Base-by-base conservation (phyloP, 2,329 filamentous ascomycete species). In the Simplicillium aogashimaense region DNA sequence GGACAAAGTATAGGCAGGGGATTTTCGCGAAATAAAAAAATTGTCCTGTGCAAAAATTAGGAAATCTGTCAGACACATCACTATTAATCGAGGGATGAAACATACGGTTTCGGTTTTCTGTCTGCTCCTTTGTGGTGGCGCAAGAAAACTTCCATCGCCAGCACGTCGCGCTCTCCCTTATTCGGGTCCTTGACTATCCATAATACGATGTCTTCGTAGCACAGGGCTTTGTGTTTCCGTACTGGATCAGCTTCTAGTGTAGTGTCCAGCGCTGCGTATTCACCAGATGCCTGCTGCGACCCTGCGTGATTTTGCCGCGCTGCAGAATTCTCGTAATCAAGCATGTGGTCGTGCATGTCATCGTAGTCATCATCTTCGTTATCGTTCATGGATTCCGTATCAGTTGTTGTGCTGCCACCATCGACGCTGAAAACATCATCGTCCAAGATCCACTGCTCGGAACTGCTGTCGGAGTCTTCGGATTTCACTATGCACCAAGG, bases 61-160 rank as follows among this genome's bases (percentile, higher is more conserved):
- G 8, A 39, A 29, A 3, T 17, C 3, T 10, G 15, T 11, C 2
- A 20, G 12, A 34, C 20, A 25, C 20, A 25, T 32, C 5, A 36
- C 18, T 28, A 35, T 32, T 36, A 14, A 20, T 25, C 29, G 13
- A 31, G 16, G 11, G 15, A 17, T 16, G 35, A n/a, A 33, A 25
- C 20, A 14, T 37, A 43, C 35, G 35, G 41, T 30, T 43, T 43
- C 14, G 38, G 41, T 35, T 43, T 43, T 3, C 29, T 43, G 16
- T 43, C 41, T 29, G 34, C 35, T n/a, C 41, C 41, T 43, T 43
- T 43, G 35, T 43, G 29, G 20, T 43, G 18, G 9, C 25, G 30
- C 25, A 43, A 43, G 34, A 43, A 25, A n/a, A 43, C 41, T 38
- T 43, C 41, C 30, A 43, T 43, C 10, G 38, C 41, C 11, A 43